phyloP scores from a whole-genome alignment of 176 grass and related monocot genomes.

The Lolium perenne region DNA sequence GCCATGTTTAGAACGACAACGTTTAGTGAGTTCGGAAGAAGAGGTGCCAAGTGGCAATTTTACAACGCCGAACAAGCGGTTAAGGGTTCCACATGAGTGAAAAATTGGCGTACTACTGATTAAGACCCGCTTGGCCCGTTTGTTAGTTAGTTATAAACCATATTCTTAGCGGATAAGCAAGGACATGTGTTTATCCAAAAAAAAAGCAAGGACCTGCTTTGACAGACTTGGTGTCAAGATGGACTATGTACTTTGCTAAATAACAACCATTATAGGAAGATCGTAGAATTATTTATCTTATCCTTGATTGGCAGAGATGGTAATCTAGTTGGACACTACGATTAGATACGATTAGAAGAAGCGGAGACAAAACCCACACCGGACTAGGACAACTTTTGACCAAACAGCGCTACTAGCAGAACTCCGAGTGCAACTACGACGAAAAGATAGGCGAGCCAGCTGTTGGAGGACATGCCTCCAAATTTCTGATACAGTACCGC shows the following conservation, averaged over 20 bases:
- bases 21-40: too few species aligned
- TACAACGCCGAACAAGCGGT: too few species aligned
- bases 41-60: too few species aligned
- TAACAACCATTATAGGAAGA: not conserved
- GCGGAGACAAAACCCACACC: not conserved
- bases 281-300: conserved; percentile 50
- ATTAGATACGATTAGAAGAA: conserved; percentile 14
- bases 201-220: conserved; percentile 46
- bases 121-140: not conserved
- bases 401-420: not conserved
- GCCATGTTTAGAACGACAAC: too few species aligned
- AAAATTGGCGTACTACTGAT: too few species aligned
- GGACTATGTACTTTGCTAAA: conserved; percentile 36
- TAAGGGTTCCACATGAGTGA: too few species aligned
- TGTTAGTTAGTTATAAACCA: not conserved
- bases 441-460: not conserved
- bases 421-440: not conserved
- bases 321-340: conserved; percentile 1
- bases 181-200: too few species aligned
- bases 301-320: conserved; percentile 6
- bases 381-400: conserved; percentile 29
- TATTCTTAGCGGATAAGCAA: conserved; percentile 48
- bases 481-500: not conserved
- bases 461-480: not conserved
- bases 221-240: conserved; percentile 23